phyloP scores from a whole-genome alignment of 306 rosid species.

The Fagus sylvatica region DNA sequence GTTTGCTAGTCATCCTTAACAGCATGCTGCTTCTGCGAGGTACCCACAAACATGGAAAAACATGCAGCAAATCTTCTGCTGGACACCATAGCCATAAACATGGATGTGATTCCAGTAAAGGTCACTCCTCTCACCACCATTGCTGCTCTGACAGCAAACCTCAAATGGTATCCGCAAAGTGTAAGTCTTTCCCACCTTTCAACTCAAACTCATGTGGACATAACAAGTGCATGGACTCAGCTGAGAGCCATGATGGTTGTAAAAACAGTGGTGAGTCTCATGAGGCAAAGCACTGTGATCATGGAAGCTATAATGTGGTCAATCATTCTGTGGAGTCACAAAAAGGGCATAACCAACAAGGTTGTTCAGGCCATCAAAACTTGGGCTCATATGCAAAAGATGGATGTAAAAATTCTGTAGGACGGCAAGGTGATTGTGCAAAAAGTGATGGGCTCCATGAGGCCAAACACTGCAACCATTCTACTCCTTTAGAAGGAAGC shows the following conservation, averaged over 20 bases:
- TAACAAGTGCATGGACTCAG: conserved; percentile 17
- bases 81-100: conserved; percentile 38
- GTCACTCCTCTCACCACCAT: conserved; percentile 34
- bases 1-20: conserved; percentile 77
- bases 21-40: conserved; percentile 78
- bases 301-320: too few species aligned
- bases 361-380: conserved; percentile 26
- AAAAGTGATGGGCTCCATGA: conserved; percentile 29
- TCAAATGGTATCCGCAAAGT: conserved; percentile 12
- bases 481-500: conserved; percentile 21
- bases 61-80: conserved; percentile 43
- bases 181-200: conserved; percentile 31
- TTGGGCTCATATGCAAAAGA: conserved; percentile 22
- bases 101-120: conserved; percentile 36
- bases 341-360: conserved; percentile 23
- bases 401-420: background rate
- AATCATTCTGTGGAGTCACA: conserved; percentile 36
- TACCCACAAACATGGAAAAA: conserved; percentile 42
- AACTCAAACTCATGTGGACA: conserved; percentile 36
- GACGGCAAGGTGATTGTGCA: conserved; percentile 22
- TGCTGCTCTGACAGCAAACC: conserved; percentile 46
- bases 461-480: conserved; percentile 28
- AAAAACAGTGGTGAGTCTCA: conserved; percentile 26
- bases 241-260: conserved; percentile 29
- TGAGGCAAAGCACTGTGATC: too few species aligned